Evolutionary conservation across 192 early-diverging fungal species (phyloP).

Genomic region (Gryganskiella cystojenkinii): DNA sequence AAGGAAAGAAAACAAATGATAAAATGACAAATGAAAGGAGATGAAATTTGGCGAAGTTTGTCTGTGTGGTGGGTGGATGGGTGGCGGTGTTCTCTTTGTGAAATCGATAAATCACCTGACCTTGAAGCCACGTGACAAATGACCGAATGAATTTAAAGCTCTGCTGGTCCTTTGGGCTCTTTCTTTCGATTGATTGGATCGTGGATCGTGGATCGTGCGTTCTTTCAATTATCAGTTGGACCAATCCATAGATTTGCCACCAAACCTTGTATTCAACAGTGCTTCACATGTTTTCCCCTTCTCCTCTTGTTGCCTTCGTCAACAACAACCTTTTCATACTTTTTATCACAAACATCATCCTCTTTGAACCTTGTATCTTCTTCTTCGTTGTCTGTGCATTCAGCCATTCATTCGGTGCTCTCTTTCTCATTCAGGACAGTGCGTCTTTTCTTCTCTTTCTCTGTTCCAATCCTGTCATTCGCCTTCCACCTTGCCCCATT

Average conservation of each 20-base stretch:
- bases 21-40: neutral
- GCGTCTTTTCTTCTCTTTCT: neutral
- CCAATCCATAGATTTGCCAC: too few relatives aligned
- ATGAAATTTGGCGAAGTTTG: too few relatives aligned
- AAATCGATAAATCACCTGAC: neutral
- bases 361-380: neutral
- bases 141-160: too few relatives aligned
- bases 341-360: neutral
- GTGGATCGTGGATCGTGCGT: too few relatives aligned
- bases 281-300: too few relatives aligned
- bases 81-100: neutral
- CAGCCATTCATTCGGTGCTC: too few relatives aligned
- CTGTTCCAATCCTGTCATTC: slow-evolving; percentile 8
- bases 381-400: neutral
- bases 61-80: too few relatives aligned
- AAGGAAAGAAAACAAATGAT: neutral
- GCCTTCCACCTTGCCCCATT: slow-evolving; percentile 38
- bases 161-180: too few relatives aligned
- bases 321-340: neutral
- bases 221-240: too few relatives aligned
- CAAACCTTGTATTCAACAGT: too few relatives aligned
- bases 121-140: too few relatives aligned
- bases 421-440: neutral
- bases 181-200: too few relatives aligned
- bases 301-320: neutral